Base-by-base conservation (phyloP, 2,329 filamentous ascomycete species). In the Balansia obtecta region DNA sequence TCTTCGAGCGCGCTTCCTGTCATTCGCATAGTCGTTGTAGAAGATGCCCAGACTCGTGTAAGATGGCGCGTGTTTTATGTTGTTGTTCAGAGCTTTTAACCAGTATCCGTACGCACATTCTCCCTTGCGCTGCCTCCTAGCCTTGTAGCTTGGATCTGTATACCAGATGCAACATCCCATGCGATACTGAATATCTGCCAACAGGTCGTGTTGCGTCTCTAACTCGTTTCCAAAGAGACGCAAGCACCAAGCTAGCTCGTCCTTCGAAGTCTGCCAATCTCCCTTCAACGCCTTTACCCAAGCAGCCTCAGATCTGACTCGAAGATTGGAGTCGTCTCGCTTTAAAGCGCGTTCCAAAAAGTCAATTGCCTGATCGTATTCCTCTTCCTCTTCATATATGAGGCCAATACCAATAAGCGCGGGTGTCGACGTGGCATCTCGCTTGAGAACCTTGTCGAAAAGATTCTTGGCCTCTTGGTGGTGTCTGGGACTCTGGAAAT, bases 41-140 rank as follows among this genome's bases (percentile, higher is more conserved):
- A 86, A 98, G 8, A 91, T 73, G 15, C 93, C 93, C 4, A 98
- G 77, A 56, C 83, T 89, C 0, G 90, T 95, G 65, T 97, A 98
- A 2, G 90, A 83, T 0, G 93, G 87, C 1, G 93, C 90, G 64
- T 86, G 89, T 59, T 85, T 94, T 51, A 93, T 77, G 58, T 96
- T 88, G 49, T 83, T 87, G 65, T 91, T 91, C 49, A 98, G 75
- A 0, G 91, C 84, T 34, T 80, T 81, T 33, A 98, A 71, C 65
- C 95, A 95, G 59, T 82, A 85, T 34, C 81, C 73, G 62, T 97
- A 98, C 0, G 91, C 85, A 9, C 59, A 61, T 22, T 68, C 65
- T 11, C 88, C 86, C 46, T 79, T 82, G 42, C 90, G 85, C 60
- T 85, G 82, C 66, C 86, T 94, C 32, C 94, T 77, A 0, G 87